Base-by-base conservation (phyloP, 305 asterid species). In the Fraxinus greggii region DNA sequence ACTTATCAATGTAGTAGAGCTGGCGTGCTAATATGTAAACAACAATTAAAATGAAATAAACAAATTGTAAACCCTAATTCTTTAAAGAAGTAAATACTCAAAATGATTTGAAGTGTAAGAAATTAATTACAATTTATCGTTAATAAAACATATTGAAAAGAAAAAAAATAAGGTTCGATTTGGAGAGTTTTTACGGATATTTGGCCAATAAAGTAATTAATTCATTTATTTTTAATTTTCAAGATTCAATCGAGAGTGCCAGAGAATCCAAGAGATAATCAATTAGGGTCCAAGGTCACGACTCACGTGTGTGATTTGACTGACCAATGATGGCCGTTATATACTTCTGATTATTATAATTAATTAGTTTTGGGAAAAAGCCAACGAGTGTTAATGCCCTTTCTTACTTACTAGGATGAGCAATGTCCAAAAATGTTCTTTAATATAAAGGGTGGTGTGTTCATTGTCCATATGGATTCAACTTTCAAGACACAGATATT, bases 281-380 rank as follows among this genome's bases (percentile, higher is more conserved):
- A 76, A 75, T 67, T 80, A 63, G 80, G 72, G 81, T 23, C 78
- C 45, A 67, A 79, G 54, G 79, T 48, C 84, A 76, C 65, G 26
- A n/a, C 26, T 54, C 65, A 54, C 86, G 81, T 84, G 81, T 75
- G 84, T 45, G 28, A 33, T 80, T 45, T 29, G 56, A 76, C 31
- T 79, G 51, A 38, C 5, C 79, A 69, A 75, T 80, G 2, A 79
- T 69, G 75, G 32, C 54, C 70, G 56, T 4, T 48, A 29, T 3
- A 63, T 12, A 61, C 28, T 77, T 54, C 10, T 7, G 31, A 77
- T 77, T 77, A 51, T 54, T 12, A 26, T 48, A 61, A 28, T 15
- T 51, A 67, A 26, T 79, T 36, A 10, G 38, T 35, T 67, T 21
- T 15, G 15, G 45, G n/a, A 21, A 10, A 23, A 75, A 13, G 51